phyloP scores from a whole-genome alignment of 2,329 filamentous ascomycete genomes.

The Aspergillus piperis region DNA sequence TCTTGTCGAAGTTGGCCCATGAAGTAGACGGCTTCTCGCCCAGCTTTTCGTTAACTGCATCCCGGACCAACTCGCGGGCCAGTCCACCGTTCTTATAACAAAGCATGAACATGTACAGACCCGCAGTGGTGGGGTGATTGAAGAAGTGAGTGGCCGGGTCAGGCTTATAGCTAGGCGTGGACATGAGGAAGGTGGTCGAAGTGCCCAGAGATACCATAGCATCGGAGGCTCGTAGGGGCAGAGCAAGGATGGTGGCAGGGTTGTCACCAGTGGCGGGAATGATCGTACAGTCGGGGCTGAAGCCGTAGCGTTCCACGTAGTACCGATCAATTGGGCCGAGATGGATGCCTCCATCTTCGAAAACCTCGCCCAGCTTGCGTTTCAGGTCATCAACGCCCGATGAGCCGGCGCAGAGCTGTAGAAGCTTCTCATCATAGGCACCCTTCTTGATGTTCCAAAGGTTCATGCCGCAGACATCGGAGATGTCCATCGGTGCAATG shows the following conservation, averaged over 20 bases:
- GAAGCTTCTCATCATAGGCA: constrained; percentile 71
- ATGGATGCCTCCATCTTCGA: constrained; percentile 75
- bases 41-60: constrained; percentile 65
- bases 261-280: constrained; percentile 94
- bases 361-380: constrained; percentile 76
- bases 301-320: constrained; percentile 77
- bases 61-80: constrained; percentile 84
- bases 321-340: constrained; percentile 77
- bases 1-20: constrained; percentile 81
- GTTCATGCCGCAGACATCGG: constrained; percentile 95
- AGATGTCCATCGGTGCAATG: constrained; percentile 87
- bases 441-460: constrained; percentile 84
- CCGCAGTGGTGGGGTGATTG: constrained; percentile 89
- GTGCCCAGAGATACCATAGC: constrained; percentile 95
- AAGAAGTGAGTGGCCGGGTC: constrained; percentile 95
- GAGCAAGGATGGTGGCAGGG: constrained; percentile 86
- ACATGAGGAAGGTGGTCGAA: constrained; percentile 96
- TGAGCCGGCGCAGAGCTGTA: constrained; percentile 71
- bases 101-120: constrained; percentile 99
- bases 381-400: constrained; percentile 66
- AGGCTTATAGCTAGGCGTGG: constrained; percentile 85
- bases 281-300: constrained; percentile 72
- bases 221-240: constrained; percentile 83
- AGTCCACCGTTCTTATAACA: constrained; percentile 99
- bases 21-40: constrained; percentile 51